A percentile compares a stretch with the other conserved stretches of the same genome.
Evolutionary conservation across 2,329 filamentous ascomycete species (phyloP).

Genomic region (Dothiorella sarmentorum): DNA sequence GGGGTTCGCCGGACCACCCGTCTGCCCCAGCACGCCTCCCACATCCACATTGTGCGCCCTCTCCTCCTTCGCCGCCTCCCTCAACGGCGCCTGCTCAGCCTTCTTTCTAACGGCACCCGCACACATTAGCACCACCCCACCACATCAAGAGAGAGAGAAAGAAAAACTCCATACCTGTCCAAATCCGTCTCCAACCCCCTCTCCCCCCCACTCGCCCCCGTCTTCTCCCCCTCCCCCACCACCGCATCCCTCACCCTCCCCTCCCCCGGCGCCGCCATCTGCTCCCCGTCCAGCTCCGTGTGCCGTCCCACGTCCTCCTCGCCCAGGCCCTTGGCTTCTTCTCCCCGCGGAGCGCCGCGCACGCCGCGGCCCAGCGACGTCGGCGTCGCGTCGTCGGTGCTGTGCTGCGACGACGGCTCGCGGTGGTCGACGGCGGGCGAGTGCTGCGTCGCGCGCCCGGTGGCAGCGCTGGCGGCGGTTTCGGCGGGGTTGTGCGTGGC

Average conservation of each 20-base stretch:
- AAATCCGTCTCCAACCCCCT: conserved; percentile 44
- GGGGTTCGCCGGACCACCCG: conserved; percentile 43
- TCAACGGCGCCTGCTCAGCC: conserved; percentile 44
- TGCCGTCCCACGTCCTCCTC: conserved; percentile 42
- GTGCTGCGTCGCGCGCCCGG: conserved; percentile 32
- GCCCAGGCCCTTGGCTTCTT: conserved; percentile 40
- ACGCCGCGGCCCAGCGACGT: conserved; percentile 42
- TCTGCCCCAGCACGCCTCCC: conserved; percentile 44
- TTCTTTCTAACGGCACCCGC: conserved; percentile 42
- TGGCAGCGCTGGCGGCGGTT: conserved; percentile 28
- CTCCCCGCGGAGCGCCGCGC: conserved; percentile 35
- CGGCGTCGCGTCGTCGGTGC: conserved; percentile 32
- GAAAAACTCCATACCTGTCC: conserved; percentile 36
- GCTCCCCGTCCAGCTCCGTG: conserved; percentile 44
- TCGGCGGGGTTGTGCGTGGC: conserved; percentile 43
- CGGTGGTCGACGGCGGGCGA: conserved; percentile 33
- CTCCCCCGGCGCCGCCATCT: conserved; percentile 49
- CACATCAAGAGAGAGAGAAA: background rate
- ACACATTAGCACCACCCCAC: background rate
- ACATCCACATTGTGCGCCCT: conserved; percentile 37
- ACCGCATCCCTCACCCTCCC: conserved; percentile 44
- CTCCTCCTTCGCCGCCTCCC: conserved; percentile 41
- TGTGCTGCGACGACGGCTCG: conserved; percentile 36
- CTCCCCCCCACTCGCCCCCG: conserved; percentile 36
- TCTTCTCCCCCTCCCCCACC: conserved; percentile 28